These are phyloP conservation scores for Multifurca ochricompacta DNA, from an alignment of 768 basidiomycete species.

Conservation along the genomic window DNA sequence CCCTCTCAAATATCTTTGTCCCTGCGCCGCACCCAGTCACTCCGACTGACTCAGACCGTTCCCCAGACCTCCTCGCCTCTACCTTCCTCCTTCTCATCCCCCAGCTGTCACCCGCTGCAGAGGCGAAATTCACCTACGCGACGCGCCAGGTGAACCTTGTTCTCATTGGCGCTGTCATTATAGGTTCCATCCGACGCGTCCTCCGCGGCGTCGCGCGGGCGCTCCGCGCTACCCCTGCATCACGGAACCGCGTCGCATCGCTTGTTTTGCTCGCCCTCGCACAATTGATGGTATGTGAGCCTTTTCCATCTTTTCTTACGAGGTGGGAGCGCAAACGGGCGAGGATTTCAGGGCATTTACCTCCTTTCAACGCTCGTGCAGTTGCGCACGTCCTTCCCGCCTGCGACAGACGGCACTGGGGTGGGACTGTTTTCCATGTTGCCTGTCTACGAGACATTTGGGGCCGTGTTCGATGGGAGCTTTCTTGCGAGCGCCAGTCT, in stretches of 20 bases:
- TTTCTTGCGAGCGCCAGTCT: constrained; percentile 54
- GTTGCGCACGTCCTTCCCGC: constrained; percentile 73
- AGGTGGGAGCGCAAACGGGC: not conserved
- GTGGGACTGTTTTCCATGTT: constrained; percentile 63
- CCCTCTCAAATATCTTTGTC: constrained; percentile 43
- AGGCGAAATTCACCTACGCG: constrained; percentile 33
- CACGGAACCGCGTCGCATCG: constrained; percentile 62
- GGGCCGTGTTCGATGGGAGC: constrained; percentile 63
- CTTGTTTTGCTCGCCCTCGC: constrained; percentile 71
- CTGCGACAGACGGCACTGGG: constrained; percentile 31
- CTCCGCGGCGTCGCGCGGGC: constrained; percentile 60
- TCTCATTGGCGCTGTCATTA: constrained; percentile 69
- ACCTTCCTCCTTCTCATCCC: constrained; percentile 34
- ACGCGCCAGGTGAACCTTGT: constrained; percentile 54
- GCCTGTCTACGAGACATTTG: constrained; percentile 67
- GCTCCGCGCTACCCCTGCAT: constrained; percentile 43
- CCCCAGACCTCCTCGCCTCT: constrained; percentile 38
- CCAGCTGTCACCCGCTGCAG: constrained; percentile 5
- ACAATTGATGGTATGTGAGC: constrained; percentile 64
- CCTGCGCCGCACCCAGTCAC: constrained; percentile 24
- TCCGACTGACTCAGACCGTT: constrained; percentile 27
- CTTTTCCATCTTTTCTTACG: not conserved
- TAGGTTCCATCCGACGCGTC: constrained; percentile 64
- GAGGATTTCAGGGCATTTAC: constrained; percentile 57
- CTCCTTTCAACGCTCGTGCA: constrained; percentile 78